Base-by-base conservation (phyloP, 768 basidiomycete genomes). In the Mycena chlorophos region DNA sequence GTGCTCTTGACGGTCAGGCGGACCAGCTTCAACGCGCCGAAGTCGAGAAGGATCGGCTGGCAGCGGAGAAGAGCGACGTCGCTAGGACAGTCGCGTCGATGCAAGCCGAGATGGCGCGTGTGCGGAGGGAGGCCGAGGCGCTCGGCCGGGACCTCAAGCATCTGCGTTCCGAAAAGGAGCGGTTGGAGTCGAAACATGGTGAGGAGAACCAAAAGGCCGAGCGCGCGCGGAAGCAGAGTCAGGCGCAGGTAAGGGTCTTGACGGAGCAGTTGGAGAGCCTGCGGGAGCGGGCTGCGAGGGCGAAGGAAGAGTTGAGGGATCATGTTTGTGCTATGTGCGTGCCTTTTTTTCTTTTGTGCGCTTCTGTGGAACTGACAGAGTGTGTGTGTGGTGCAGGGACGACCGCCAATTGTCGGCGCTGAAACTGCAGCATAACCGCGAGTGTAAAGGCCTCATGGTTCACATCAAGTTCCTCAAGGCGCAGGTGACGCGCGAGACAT, bases 401-500 rank as follows among this genome's bases (percentile, higher is more conserved):
- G 77, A 79, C 4, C 65, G 62, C 16, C 80, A 85, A 64, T 59
- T 91, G 4, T 75, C 76, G 2, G 73, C 75, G 13, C 65, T 91
- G 59, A 85, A 79, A 60, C 62, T 73, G 2, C 86, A 84, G 68
- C 91, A 94, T 67, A 91, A 89, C 59, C 83, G 84, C 58, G 94
- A 98, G 67, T 89, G 89, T 75, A 94, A 94, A 66, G 92, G 93
- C 8, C 75, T 98, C 19, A 85, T 98, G 47, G 83, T 91, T 6
- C 93, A 97, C 69, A 93, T 97, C 55, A 82, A 80, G 38, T 98
- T 97, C 71, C 78, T 98, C 62, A 96, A 98, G 69, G 88, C 89
- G 52, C 93, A 92, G 67, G 95, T 87, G 70, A 88, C 84, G 2
- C 82, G 96, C 23, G 97, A 99, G 73, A 82, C 86, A 10, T 78